Conservation (phyloP, 495 filamentous ascomycete genomes). For the Penicillium samsonianum region DNA sequence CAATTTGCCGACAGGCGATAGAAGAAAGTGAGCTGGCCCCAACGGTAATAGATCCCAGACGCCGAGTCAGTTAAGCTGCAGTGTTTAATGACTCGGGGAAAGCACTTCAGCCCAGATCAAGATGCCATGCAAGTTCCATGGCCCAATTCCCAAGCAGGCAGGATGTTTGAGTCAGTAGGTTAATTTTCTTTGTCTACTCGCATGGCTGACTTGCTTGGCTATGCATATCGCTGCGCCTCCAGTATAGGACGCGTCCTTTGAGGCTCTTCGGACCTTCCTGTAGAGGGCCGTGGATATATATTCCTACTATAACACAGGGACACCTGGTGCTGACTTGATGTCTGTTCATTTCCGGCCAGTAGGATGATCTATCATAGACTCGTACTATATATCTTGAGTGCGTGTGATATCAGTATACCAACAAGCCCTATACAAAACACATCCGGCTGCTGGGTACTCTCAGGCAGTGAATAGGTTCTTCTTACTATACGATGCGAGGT, state of each 20-base stretch:
- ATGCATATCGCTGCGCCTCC: background rate
- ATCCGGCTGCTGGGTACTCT: background rate
- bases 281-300: background rate
- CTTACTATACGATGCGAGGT: background rate
- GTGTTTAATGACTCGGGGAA: background rate
- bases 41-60: background rate
- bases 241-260: background rate
- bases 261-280: background rate
- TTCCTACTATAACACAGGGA: background rate
- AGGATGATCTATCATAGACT: background rate
- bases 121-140: background rate
- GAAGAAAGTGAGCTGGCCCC: background rate
- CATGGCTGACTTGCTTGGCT: background rate
- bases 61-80: background rate
- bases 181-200: background rate
- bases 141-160: background rate
- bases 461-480: background rate
- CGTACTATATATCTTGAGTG: background rate
- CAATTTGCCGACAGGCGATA: background rate
- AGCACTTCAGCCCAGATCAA: background rate
- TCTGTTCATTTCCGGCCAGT: background rate
- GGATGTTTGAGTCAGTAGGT: background rate
- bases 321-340: background rate
- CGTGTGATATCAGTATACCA: background rate
- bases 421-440: background rate